These are phyloP conservation scores for Ustilago shanxiensis DNA, from an alignment of 1,284 basidiomycete species.

Conservation along the genomic window DNA sequence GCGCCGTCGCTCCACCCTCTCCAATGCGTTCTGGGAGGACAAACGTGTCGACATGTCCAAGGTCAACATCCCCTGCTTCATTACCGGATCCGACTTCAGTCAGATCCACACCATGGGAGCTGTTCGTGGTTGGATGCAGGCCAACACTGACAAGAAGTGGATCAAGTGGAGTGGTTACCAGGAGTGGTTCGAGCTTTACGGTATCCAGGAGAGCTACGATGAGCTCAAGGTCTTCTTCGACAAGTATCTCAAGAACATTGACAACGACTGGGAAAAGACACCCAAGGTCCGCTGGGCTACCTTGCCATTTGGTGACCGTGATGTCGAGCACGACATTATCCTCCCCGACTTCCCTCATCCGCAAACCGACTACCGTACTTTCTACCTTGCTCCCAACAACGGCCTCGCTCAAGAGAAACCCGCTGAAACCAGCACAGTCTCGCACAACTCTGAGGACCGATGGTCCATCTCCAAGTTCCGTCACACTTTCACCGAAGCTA, in stretches of 20 bases:
- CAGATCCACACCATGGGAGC: slow-evolving; percentile 42
- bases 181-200: slow-evolving; percentile 19
- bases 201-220: slow-evolving; percentile 37
- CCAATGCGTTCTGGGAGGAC: slow-evolving; percentile 46
- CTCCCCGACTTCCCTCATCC: slow-evolving; percentile 47
- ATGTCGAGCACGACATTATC: slow-evolving; percentile 34
- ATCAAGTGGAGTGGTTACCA: slow-evolving; percentile 46
- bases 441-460: slow-evolving; percentile 34
- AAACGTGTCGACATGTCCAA: slow-evolving; percentile 56
- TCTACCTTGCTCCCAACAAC: slow-evolving; percentile 38
- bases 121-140: slow-evolving; percentile 43
- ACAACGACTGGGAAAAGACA: slow-evolving; percentile 55
- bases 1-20: slow-evolving; percentile 23
- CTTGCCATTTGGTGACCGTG: slow-evolving; percentile 43
- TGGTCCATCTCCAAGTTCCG: slow-evolving; percentile 40
- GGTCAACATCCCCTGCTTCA: slow-evolving; percentile 57
- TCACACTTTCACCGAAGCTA: slow-evolving; percentile 41
- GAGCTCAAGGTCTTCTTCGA: slow-evolving; percentile 59
- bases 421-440: slow-evolving; percentile 5
- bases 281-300: slow-evolving; percentile 48
- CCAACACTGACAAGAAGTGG: slow-evolving; percentile 47
- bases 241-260: slow-evolving; percentile 52
- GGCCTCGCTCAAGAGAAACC: slow-evolving; percentile 21
- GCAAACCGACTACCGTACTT: slow-evolving; percentile 44
- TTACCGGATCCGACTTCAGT: slow-evolving; percentile 58